Evolutionary conservation across 2,329 filamentous ascomycete genomes (phyloP), one percentile per base, ranked within the genome.

Genomic region (Colletotrichum endophyticum): DNA sequence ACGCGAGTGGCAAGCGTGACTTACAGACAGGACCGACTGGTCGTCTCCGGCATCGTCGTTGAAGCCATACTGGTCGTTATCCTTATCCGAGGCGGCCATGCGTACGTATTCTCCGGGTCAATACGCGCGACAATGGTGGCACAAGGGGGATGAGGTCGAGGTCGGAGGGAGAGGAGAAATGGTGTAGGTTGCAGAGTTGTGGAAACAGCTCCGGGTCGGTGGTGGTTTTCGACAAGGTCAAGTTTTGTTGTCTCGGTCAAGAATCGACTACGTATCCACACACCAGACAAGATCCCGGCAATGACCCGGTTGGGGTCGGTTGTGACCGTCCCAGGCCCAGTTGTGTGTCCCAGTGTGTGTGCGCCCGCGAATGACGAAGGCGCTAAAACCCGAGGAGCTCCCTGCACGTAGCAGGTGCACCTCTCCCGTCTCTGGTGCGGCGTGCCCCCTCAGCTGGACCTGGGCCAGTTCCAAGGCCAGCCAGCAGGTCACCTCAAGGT

Each of bases 21-120:
- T 79, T 81, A 85, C 84, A 81, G 84, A 84, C 77, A 84, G 79
- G 79, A 89, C 86, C 76, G 88, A 88, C 82, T 86, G 86, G 80
- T 89, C 87, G 79, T 88, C 87, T 79, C 88, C 87, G 79, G 83
- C 85, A 81, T 88, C 88, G 74, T 88, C 86, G 70, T 86, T 82
- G 81, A 87, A 88, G 80, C 83, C 86, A 84, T 89, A 86, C 77
- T 86, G 84, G 36, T 76, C 74, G 79, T 85, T 83, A 80, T 88
- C 86, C 76, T 85, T 83, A 80, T 88, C 86, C 76, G 83, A 81
- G 75, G 86, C 85, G 80, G 85, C 84, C 86, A 87, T 87, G 83
- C 78, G 78, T 75, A 73, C 74, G 72, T 75, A 76, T 61, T 57
- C 53, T 75, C 61, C 36, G 72, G 64, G 44, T 53, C 72, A 32